Conservation (phyloP, 169 alveolate genomes). For the Sarcocystis neurona region DNA sequence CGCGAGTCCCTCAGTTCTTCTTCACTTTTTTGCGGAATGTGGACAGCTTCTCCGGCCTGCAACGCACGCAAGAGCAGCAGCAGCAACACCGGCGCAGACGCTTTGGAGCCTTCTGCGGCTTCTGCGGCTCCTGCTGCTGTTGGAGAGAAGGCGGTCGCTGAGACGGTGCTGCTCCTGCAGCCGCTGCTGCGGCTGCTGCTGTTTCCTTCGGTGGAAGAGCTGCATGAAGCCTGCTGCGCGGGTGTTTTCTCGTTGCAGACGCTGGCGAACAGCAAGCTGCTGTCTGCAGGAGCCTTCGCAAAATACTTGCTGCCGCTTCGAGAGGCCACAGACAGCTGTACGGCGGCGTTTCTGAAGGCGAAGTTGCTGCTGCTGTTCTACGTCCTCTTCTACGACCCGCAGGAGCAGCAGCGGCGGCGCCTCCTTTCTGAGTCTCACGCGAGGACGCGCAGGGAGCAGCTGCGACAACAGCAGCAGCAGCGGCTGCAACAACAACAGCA, state of each 20-base stretch:
- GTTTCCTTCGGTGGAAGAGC: conserved; percentile 9
- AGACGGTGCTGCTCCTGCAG: neutral
- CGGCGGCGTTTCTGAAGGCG: conserved; percentile 32
- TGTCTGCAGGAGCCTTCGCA: neutral
- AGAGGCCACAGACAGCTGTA: no score
- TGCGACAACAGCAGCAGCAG: neutral
- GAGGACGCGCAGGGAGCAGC: neutral
- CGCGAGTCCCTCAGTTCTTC: no score
- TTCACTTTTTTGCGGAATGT: no score
- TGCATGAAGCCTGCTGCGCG: neutral
- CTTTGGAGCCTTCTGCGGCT: no score
- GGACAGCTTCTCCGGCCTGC: no score
- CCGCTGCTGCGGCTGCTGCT: neutral
- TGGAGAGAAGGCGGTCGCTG: no score
- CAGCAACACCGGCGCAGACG: no score
- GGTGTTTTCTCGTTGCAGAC: conserved; percentile 1
- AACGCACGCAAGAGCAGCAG: no score
- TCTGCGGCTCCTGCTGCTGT: no score
- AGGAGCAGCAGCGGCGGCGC: conserved; percentile 36
- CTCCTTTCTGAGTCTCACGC: conserved; percentile 23
- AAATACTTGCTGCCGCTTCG: neutral
- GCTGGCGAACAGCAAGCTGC: neutral
- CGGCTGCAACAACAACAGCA: neutral
- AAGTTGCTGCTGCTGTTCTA: conserved; percentile 45
- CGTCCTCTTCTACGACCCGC: conserved; percentile 38